phyloP scores from a whole-genome alignment of 768 basidiomycete genomes.

The Pleurotus salmoneostramineus region DNA sequence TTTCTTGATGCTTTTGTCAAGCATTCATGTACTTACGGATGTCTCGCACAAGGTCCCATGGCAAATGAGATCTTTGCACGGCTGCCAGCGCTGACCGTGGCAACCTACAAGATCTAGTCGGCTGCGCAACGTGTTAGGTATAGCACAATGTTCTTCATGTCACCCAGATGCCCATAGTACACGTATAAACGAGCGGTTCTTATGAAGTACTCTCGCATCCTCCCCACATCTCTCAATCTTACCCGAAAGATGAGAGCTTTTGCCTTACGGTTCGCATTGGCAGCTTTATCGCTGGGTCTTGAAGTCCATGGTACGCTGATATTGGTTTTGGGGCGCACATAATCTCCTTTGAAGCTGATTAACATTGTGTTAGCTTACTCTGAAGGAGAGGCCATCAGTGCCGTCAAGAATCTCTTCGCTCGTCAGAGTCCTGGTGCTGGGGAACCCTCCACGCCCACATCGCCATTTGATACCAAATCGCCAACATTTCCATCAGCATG shows the following conservation, averaged over 20 bases:
- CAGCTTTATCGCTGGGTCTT: not conserved
- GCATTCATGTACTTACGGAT: not conserved
- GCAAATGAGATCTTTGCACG: not conserved
- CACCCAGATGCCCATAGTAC: not conserved
- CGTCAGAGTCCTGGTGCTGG: conserved; percentile 3
- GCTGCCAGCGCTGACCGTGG: not conserved
- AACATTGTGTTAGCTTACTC: not conserved
- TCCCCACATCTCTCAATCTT: conserved; percentile 1
- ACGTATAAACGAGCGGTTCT: not conserved
- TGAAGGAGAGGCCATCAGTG: not conserved
- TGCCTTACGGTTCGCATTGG: not conserved
- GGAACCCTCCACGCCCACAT: not conserved
- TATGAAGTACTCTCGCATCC: not conserved
- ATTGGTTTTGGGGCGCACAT: no score
- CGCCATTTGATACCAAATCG: conserved; percentile 5
- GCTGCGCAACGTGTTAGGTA: not conserved
- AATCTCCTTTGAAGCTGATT: no score
- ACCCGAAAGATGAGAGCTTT: conserved; percentile 1
- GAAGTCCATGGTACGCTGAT: conserved; percentile 2
- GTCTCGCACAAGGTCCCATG: not conserved
- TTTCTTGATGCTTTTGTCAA: no score
- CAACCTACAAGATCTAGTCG: conserved; percentile 1
- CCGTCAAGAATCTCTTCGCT: not conserved
- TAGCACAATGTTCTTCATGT: conserved; percentile 4
- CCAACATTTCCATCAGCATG: not conserved